phyloP scores from a whole-genome alignment of 371 early-diverging fungal genomes.

The Nematocida homosporus region DNA sequence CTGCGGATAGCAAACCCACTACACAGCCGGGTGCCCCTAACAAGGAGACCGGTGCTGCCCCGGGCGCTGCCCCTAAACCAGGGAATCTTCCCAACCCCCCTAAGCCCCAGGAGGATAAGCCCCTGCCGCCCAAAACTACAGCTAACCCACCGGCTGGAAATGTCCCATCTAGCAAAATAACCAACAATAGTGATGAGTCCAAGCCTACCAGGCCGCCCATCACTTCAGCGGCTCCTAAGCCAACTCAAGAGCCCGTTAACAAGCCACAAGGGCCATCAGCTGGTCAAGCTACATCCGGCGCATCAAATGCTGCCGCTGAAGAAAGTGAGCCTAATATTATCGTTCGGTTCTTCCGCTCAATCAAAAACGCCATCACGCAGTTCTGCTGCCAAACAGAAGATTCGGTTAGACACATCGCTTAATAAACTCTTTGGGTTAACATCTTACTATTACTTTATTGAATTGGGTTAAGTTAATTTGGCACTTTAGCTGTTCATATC shows the following conservation, averaged over 20 bases:
- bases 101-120: not conserved
- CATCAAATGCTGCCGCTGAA: not conserved
- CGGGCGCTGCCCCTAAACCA: not conserved
- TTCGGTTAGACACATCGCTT: constrained; percentile 43
- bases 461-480: no score
- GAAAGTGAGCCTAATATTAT: constrained; percentile 37
- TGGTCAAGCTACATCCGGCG: not conserved
- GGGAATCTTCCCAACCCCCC: not conserved
- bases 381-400: constrained; percentile 54
- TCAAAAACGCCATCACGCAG: constrained; percentile 36
- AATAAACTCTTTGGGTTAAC: no score
- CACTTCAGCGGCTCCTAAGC: constrained; percentile 1
- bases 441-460: no score
- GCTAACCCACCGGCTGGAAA: not conserved
- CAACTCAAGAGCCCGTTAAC: not conserved
- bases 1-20: not conserved
- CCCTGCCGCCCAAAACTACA: constrained; percentile 15
- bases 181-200: not conserved
- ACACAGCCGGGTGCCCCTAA: not conserved
- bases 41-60: not conserved
- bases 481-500: no score
- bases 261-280: not conserved
- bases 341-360: constrained; percentile 33
- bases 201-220: constrained; percentile 7
- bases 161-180: not conserved